Conservation (phyloP, 441 rosid genomes). For the Arabidopsis lyrata region DNA sequence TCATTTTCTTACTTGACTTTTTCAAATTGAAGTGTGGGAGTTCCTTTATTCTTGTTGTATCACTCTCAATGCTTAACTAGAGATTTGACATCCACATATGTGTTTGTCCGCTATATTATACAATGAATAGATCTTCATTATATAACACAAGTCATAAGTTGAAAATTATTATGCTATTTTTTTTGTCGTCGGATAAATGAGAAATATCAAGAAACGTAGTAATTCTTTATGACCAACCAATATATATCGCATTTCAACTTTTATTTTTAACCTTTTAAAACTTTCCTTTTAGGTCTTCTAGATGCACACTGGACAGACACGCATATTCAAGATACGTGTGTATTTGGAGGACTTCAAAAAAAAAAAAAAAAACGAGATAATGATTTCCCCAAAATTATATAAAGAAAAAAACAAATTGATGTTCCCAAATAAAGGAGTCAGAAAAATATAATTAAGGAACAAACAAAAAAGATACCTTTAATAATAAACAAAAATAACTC, state of each 20-base stretch:
- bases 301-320: constrained; percentile 44
- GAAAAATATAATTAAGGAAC: constrained; percentile 18
- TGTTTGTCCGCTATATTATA: constrained; percentile 14
- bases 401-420: constrained; percentile 23
- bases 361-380: constrained; percentile 27
- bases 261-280: not conserved
- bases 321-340: constrained; percentile 46
- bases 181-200: not conserved
- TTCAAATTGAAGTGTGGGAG: constrained; percentile 10
- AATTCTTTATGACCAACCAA: constrained; percentile 20
- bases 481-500: constrained; percentile 32
- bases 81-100: constrained; percentile 40
- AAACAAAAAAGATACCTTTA: constrained; percentile 36
- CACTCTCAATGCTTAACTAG: constrained; percentile 39
- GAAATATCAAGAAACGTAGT: constrained; percentile 5
- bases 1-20: constrained; percentile 31
- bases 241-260: constrained; percentile 15
- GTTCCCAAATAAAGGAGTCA: constrained; percentile 38
- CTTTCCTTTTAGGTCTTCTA: not conserved
- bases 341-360: constrained; percentile 29
- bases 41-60: constrained; percentile 19
- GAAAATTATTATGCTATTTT: not conserved
- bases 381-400: constrained; percentile 23
- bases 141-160: not conserved
- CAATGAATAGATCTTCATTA: not conserved